Percentiles rank a stretch among this genome's conserved stretches.
These are phyloP conservation scores for Kwoniella dejecticola DNA, from an alignment of 768 basidiomycete species.

Conservation along the genomic window DNA sequence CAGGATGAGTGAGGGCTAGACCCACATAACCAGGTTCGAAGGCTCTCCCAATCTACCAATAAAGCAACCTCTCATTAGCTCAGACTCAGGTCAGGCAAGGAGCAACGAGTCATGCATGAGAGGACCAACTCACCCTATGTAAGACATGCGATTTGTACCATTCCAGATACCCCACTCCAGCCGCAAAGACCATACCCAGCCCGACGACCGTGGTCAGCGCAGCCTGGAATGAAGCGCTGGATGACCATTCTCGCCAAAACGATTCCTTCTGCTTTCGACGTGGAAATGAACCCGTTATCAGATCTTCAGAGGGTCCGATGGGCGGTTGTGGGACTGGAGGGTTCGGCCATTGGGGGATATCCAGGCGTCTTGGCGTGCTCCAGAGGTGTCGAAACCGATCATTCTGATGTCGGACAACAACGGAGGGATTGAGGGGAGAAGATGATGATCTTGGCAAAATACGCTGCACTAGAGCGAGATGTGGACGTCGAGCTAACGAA, in stretches of 20 bases:
- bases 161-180: constrained; percentile 68
- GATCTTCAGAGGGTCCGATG: constrained; percentile 38
- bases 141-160: constrained; percentile 85
- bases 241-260: constrained; percentile 39
- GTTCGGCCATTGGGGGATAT: constrained; percentile 50
- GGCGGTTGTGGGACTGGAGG: constrained; percentile 49
- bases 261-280: constrained; percentile 14
- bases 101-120: too few species aligned
- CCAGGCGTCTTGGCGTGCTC: neutral
- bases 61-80: neutral
- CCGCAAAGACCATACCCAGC: constrained; percentile 47
- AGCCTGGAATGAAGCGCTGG: constrained; percentile 48
- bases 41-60: constrained; percentile 69
- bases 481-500: too few species aligned
- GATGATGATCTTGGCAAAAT: neutral
- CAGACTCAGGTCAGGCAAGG: neutral
- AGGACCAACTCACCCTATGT: constrained; percentile 65
- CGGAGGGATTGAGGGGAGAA: neutral
- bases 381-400: neutral
- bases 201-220: constrained; percentile 52
- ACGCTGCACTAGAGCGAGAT: too few species aligned
- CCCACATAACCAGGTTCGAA: constrained; percentile 79
- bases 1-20: constrained; percentile 22
- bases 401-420: neutral
- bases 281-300: neutral